Conservation (phyloP, 768 basidiomycete genomes). For the Mycena belliarum region DNA sequence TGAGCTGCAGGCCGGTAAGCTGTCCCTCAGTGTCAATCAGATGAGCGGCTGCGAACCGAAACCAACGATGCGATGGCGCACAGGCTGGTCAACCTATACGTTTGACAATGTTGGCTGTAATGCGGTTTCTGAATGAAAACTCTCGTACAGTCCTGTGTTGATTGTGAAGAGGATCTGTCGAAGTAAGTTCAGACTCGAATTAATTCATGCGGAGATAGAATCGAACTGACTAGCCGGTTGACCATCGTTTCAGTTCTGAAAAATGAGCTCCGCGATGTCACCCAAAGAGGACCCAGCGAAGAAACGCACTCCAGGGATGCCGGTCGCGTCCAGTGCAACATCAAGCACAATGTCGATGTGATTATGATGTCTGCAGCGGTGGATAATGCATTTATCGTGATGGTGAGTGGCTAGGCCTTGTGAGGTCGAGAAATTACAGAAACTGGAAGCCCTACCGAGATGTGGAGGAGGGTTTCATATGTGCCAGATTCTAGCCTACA, state of each 20-base stretch:
- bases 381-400: constrained; percentile 51
- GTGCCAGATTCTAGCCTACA: constrained; percentile 39
- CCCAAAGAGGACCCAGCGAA: not conserved
- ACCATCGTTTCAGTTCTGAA: constrained; percentile 50
- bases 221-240: constrained; percentile 41
- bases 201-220: not conserved
- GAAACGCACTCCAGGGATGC: constrained; percentile 45
- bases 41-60: constrained; percentile 31
- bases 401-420: constrained; percentile 41
- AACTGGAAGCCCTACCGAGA: constrained; percentile 32
- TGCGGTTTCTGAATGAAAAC: not conserved
- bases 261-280: constrained; percentile 2
- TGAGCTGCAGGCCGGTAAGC: constrained; percentile 10
- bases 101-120: too few species aligned
- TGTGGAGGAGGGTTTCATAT: constrained; percentile 33
- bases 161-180: constrained; percentile 53
- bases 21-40: not conserved
- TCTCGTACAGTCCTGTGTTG: constrained; percentile 46
- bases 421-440: not conserved
- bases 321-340: constrained; percentile 51
- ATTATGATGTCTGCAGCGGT: constrained; percentile 51
- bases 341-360: constrained; percentile 41
- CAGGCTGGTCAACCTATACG: constrained; percentile 33
- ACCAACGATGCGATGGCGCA: constrained; percentile 53
- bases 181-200: constrained; percentile 11